Evolutionary conservation across 2,329 filamentous ascomycete genomes (phyloP).

Genomic region (Claviceps quebecensis): DNA sequence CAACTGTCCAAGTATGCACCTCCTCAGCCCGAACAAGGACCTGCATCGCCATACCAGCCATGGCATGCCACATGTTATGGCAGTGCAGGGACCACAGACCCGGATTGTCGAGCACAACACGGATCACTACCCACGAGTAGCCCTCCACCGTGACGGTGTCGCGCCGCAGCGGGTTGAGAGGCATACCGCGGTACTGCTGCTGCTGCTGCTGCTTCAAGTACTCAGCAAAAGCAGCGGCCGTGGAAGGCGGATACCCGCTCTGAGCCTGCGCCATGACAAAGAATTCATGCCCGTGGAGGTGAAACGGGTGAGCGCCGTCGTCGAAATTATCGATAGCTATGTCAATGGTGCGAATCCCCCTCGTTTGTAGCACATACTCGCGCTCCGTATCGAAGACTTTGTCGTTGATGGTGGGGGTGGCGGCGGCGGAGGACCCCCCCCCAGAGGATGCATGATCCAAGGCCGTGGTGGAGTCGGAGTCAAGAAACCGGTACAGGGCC

Average conservation of each 20-base stretch:
- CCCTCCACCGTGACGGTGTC: constrained; percentile 37
- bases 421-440: constrained; percentile 2
- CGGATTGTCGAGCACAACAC: constrained; percentile 42
- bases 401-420: constrained; percentile 15
- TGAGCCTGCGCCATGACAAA: constrained; percentile 26
- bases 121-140: constrained; percentile 39
- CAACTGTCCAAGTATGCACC: constrained; percentile 14
- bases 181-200: background rate
- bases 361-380: constrained; percentile 34
- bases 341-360: constrained; percentile 38
- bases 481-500: constrained; percentile 22
- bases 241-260: constrained; percentile 21
- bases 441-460: too few species aligned
- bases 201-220: constrained; percentile 12
- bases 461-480: constrained; percentile 4
- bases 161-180: constrained; percentile 20
- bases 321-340: constrained; percentile 47
- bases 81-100: constrained; percentile 46
- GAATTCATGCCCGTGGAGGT: constrained; percentile 48
- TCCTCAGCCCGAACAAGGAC: constrained; percentile 25
- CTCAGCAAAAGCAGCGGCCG: constrained; percentile 9
- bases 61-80: constrained; percentile 44
- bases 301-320: constrained; percentile 29
- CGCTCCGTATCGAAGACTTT: constrained; percentile 14
- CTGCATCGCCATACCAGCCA: constrained; percentile 46